These are phyloP conservation scores for Rosellinia necatrix DNA, from an alignment of 2,329 filamentous ascomycete species.

Conservation along the genomic window DNA sequence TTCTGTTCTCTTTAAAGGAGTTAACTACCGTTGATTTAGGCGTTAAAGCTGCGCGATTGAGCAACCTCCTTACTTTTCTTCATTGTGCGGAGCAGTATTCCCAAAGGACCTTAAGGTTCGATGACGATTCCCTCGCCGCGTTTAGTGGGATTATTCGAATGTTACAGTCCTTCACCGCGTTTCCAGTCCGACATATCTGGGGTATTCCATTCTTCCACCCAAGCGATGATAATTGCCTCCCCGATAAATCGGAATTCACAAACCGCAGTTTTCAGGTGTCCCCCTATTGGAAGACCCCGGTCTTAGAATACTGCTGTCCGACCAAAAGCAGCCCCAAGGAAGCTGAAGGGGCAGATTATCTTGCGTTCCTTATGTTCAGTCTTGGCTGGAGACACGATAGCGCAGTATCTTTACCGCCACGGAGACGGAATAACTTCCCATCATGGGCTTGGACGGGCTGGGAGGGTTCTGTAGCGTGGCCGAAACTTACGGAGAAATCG, in stretches of 20 bases:
- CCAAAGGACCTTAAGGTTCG: conserved; percentile 19
- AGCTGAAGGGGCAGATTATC: conserved; percentile 3
- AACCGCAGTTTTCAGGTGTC: conserved; percentile 7
- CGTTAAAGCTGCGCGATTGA: neutral
- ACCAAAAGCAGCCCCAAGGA: neutral
- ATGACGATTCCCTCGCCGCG: conserved; percentile 25
- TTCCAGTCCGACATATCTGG: conserved; percentile 28
- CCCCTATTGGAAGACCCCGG: conserved; percentile 1
- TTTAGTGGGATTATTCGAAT: conserved; percentile 26
- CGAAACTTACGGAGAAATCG: conserved; percentile 1
- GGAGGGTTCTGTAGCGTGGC: conserved; percentile 24
- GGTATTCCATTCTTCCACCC: conserved; percentile 25
- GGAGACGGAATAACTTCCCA: conserved; percentile 18
- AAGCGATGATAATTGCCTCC: conserved; percentile 7
- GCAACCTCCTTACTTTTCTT: conserved; percentile 16
- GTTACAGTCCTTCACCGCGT: conserved; percentile 11
- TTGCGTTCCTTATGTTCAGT: conserved; percentile 14
- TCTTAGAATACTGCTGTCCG: neutral
- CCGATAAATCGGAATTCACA: neutral
- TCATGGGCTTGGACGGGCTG: conserved; percentile 30
- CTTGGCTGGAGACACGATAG: conserved; percentile 20
- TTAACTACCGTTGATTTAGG: neutral
- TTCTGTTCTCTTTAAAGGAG: conserved; percentile 12
- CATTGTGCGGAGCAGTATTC: conserved; percentile 26
- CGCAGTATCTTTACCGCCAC: neutral